Conservation (phyloP, 106 monocot species). For the Agapanthus africanus region DNA sequence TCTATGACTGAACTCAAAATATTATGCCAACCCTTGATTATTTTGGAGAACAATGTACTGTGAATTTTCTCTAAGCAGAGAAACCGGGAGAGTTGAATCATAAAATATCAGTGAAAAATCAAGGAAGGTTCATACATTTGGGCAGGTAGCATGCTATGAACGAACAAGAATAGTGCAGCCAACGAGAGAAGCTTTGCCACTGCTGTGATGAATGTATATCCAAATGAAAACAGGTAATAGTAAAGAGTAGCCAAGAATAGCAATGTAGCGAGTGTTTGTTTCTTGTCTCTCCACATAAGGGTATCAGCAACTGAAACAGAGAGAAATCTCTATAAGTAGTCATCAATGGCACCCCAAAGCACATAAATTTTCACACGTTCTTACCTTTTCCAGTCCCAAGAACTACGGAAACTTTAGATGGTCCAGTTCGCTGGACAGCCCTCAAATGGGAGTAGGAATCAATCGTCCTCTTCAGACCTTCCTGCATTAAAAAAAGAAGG, state of each 20-base stretch:
- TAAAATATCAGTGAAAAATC: not conserved
- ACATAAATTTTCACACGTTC: not conserved
- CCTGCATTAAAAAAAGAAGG: conserved; percentile 41
- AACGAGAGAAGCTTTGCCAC: conserved; percentile 70
- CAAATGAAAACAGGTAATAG: conserved; percentile 64
- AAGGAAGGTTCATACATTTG: conserved; percentile 50
- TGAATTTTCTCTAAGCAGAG: too few relatives aligned
- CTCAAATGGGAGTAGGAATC: conserved; percentile 65
- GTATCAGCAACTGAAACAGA: conserved; percentile 67
- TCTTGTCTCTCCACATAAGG: conserved; percentile 87
- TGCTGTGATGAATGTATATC: conserved; percentile 68
- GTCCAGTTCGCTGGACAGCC: conserved; percentile 25
- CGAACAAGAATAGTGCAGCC: conserved; percentile 61
- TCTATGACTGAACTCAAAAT: not conserved
- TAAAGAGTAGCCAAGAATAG: conserved; percentile 58
- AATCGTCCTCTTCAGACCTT: conserved; percentile 76
- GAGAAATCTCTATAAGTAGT: not conserved
- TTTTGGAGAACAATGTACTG: not conserved
- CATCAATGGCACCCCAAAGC: not conserved
- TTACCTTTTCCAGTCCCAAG: conserved; percentile 78
- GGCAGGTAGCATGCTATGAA: conserved; percentile 60
- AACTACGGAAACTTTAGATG: conserved; percentile 62
- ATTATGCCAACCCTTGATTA: not conserved
- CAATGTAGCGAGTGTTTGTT: conserved; percentile 44
- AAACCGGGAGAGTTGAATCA: not conserved